Evolutionary conservation across 176 grass and related monocot species (phyloP), one percentile per base, ranked within the genome.

Genomic region (Aegilops longissima): DNA sequence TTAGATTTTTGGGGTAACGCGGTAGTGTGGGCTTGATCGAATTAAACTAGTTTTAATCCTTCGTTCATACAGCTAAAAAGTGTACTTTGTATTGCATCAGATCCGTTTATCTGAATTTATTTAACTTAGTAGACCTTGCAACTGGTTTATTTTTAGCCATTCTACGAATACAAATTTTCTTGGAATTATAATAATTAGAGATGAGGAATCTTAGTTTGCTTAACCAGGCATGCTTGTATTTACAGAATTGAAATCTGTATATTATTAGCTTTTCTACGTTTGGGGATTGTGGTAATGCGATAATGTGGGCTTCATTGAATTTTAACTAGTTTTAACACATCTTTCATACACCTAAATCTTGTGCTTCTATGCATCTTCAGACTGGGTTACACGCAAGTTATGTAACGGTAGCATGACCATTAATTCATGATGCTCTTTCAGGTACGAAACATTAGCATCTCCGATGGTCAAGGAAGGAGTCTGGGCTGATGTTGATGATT

Each of bases 401-500:
- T 84, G 12, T 63, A 35, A 82, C 30, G 20, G 61, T 47, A 81
- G 39, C 49, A 81, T 76, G 84, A 42, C 20, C 34, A 27, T 21
- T 81, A 13, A 52, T 78, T 70, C 39, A n/a, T 35, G 12, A 27
- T 59, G 18, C 59, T 51, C 59, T 65, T 88, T 92, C 75, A 94
- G 96, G 91, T 92, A 98, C 74, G 2, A n/a, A 4, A 84, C 90
- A 82, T 89, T 98, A 68, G 38, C 89, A 81, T 95, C 95, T 54
- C 66, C 93, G 30, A 25, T 95, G 83, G 95, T 98, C 30, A 89
- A 45, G 75, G 10, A 92, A 84, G 80, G 87, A 42, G 23, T 83
- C 66, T 95, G 95, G 95, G 36, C 44, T 71, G 91, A 98, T 68
- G 4, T 36, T 20, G 93, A 98, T 89, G 95, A 98, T 74, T 93